Base-by-base conservation (phyloP, 805 yeast species). In the Candida sonorensis region DNA sequence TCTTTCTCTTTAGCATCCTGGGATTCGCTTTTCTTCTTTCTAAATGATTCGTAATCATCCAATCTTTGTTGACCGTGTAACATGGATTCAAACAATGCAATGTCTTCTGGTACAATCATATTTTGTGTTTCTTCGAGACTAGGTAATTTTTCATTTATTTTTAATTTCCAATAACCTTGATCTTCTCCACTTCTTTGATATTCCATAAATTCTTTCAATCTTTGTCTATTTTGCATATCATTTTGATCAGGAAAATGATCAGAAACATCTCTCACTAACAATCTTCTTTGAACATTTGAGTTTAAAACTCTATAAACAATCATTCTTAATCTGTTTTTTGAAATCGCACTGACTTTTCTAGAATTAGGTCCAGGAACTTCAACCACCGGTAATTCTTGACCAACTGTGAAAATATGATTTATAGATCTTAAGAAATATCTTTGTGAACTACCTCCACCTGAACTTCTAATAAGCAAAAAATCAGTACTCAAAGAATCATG, bases 341-440 rank as follows among this genome's bases (percentile, higher is more conserved):
- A 77, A 16, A 94, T 88, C 3, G 95, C 81, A 1, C 97, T 88
- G 15, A 88, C 97, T 48, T 86, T 87, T 56, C 98, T 73, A 1
- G 97, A 86, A 53, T 92, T 96, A 2, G 98, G 98, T 1, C 97
- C 97, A 0, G 98, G 98, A 21, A 92, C 81, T 49, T 86, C 96
- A 29, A 84, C 83, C 2, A 86, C 95, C 1, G 98, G 98, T 44
- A 86, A 77, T 0, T 83, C 72, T 51, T 92, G 95, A 1, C 98
- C 98, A 10, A 88, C 95, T 0, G 86, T 77, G 55, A 86, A 92
- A 29, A 84, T 51, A 51, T 78, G 77, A 31, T 79, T 78, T 16
- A 92, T 69, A 13, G 66, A 66, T 41, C 94, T 68, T 41, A 92
- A 50, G 47, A 65, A 88, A 49, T 75, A 85, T 33, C 76, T 67